A percentile compares a stretch with the other conserved stretches of the same genome.
phyloP scores from a whole-genome alignment of 495 filamentous ascomycete genomes.

The Lophiostoma macrostomum region DNA sequence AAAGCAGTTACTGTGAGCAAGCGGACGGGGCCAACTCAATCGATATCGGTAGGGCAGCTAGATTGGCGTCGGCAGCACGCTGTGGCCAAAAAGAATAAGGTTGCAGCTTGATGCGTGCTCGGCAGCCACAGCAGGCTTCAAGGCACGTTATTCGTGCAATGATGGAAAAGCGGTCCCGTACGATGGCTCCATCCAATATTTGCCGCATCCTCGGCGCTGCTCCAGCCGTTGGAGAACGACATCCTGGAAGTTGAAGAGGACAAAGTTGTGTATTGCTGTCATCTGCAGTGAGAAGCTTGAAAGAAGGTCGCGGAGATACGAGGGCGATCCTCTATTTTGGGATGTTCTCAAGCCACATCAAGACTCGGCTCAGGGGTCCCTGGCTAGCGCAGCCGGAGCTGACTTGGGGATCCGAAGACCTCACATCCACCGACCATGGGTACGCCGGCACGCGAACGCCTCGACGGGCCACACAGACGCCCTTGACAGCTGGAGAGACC shows the following conservation, averaged over 20 bases:
- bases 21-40: neutral
- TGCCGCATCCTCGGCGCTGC: neutral
- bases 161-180: neutral
- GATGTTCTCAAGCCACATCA: conserved; percentile 5
- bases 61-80: neutral
- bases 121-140: neutral
- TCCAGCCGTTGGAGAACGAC: neutral
- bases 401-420: conserved; percentile 19
- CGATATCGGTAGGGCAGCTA: neutral
- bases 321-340: conserved; percentile 17
- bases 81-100: neutral
- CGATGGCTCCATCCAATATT: neutral
- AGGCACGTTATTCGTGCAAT: neutral
- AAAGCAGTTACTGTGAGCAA: conserved; percentile 3
- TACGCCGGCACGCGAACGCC: neutral
- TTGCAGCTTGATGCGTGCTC: neutral
- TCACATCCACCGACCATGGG: conserved; percentile 3
- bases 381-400: conserved; percentile 8
- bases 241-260: neutral
- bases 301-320: conserved; percentile 6
- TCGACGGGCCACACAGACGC: neutral
- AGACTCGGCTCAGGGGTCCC: neutral
- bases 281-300: conserved; percentile 8
- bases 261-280: conserved; percentile 4
- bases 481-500: neutral